A percentile compares a stretch with the other conserved stretches of the same genome.
Evolutionary conservation across 495 filamentous ascomycete species (phyloP).

Genomic region (Penicillium roqueforti): DNA sequence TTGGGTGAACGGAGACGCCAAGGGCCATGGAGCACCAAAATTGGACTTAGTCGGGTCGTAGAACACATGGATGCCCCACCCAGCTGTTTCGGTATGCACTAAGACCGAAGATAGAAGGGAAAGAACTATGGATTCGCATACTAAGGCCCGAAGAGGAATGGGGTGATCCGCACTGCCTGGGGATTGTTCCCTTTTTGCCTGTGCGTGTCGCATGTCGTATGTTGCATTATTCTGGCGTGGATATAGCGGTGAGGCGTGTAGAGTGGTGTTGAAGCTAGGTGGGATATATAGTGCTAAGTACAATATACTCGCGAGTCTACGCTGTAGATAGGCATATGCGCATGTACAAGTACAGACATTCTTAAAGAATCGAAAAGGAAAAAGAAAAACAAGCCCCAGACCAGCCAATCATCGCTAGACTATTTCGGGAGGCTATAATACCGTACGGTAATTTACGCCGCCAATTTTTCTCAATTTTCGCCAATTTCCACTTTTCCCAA

Average conservation of each 20-base stretch:
- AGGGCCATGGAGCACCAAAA: not conserved
- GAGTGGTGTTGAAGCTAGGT: not conserved
- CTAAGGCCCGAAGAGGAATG: conserved; percentile 9
- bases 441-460: conserved; percentile 1
- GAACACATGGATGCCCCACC: conserved; percentile 27
- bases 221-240: not conserved
- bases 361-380: conserved; percentile 1
- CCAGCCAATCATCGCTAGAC: conserved; percentile 9
- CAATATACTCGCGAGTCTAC: not conserved
- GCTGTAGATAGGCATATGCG: not conserved
- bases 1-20: not conserved
- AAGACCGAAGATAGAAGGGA: conserved; percentile 25
- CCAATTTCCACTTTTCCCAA: conserved; percentile 11
- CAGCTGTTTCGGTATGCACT: conserved; percentile 21
- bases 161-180: conserved; percentile 15
- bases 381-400: conserved; percentile 5
- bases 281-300: not conserved
- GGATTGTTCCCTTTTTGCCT: conserved; percentile 9
- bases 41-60: conserved; percentile 17
- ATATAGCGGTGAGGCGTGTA: not conserved
- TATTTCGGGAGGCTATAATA: conserved; percentile 5
- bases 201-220: conserved; percentile 6
- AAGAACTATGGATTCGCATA: conserved; percentile 8
- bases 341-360: not conserved
- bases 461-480: not conserved